phyloP scores from a whole-genome alignment of 345 rosid species.

The Microthlaspi erraticum region DNA sequence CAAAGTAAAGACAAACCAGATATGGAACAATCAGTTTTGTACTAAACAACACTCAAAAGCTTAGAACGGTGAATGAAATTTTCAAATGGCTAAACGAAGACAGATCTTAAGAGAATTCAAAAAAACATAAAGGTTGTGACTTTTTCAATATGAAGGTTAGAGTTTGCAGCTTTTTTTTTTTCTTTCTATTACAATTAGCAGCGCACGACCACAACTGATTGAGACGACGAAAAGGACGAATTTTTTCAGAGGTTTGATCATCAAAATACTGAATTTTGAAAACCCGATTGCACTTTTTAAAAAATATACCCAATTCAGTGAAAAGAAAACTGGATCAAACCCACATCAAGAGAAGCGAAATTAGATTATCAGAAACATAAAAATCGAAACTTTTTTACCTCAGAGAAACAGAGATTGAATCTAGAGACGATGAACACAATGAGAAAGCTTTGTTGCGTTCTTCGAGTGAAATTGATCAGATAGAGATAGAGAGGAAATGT shows the following conservation, averaged over 20 bases:
- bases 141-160: not conserved
- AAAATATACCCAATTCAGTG: conserved; percentile 6
- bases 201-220: not conserved
- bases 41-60: conserved; percentile 3
- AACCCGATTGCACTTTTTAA: not conserved
- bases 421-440: conserved; percentile 9
- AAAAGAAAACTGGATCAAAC: conserved; percentile 9
- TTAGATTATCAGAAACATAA: conserved; percentile 19
- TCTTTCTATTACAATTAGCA: not conserved
- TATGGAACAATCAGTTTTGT: conserved; percentile 24
- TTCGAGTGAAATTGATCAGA: conserved; percentile 30
- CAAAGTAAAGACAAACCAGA: conserved; percentile 24
- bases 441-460: conserved; percentile 11
- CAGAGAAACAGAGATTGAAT: conserved; percentile 24
- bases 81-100: not conserved
- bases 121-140: not conserved
- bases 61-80: not conserved
- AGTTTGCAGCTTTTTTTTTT: conserved; percentile 19
- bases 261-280: not conserved
- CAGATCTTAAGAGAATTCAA: conserved; percentile 15
- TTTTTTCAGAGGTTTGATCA: conserved; percentile 2
- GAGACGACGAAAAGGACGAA: not conserved
- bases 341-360: conserved; percentile 17
- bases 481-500: conserved; percentile 27
- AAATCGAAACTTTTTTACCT: conserved; percentile 41